Conservation (phyloP, 2,329 filamentous ascomycete species). For the Verticillium zaregamsianum region DNA sequence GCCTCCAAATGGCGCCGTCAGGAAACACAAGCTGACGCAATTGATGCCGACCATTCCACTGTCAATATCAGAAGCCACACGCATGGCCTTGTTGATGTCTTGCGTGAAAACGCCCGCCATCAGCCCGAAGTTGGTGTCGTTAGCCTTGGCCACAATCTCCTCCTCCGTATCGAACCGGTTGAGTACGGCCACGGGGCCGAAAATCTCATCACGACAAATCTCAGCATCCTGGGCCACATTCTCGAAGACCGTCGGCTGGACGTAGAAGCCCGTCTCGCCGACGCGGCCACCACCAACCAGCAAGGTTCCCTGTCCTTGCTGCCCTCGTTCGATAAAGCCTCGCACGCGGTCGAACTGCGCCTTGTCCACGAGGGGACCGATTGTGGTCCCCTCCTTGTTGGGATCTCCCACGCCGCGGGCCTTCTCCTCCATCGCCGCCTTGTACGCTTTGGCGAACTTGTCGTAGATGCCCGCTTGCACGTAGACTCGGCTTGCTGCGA, state of each 20-base stretch:
- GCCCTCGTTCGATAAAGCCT: slow-evolving; percentile 38
- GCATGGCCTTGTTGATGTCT: slow-evolving; percentile 59
- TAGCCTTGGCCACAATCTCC: slow-evolving; percentile 49
- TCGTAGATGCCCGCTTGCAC: slow-evolving; percentile 57
- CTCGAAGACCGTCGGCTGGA: slow-evolving; percentile 43
- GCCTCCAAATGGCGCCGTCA: slow-evolving; percentile 43
- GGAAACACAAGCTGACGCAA: slow-evolving; percentile 30
- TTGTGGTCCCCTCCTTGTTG: slow-evolving; percentile 51
- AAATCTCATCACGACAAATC: slow-evolving; percentile 52
- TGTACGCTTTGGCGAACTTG: slow-evolving; percentile 54
- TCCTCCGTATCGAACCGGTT: slow-evolving; percentile 53
- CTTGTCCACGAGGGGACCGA: slow-evolving; percentile 53
- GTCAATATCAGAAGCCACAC: slow-evolving; percentile 51
- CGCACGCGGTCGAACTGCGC: slow-evolving; percentile 40
- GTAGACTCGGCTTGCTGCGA: slow-evolving; percentile 68
- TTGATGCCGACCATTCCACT: slow-evolving; percentile 71
- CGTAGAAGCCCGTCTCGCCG: slow-evolving; percentile 36
- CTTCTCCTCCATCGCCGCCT: slow-evolving; percentile 53
- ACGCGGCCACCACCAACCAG: slow-evolving; percentile 33
- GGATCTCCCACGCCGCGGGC: slow-evolving; percentile 58
- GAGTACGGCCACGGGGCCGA: slow-evolving; percentile 53
- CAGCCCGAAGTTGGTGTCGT: slow-evolving; percentile 44
- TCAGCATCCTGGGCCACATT: slow-evolving; percentile 34
- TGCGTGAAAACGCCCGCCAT: slow-evolving; percentile 53
- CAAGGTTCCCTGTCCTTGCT: slow-evolving; percentile 26